Percentiles rank a stretch among this genome's conserved stretches.
phyloP scores from a whole-genome alignment of 1,139 yeast genomes.

The Saccharomyces pastorianus region DNA sequence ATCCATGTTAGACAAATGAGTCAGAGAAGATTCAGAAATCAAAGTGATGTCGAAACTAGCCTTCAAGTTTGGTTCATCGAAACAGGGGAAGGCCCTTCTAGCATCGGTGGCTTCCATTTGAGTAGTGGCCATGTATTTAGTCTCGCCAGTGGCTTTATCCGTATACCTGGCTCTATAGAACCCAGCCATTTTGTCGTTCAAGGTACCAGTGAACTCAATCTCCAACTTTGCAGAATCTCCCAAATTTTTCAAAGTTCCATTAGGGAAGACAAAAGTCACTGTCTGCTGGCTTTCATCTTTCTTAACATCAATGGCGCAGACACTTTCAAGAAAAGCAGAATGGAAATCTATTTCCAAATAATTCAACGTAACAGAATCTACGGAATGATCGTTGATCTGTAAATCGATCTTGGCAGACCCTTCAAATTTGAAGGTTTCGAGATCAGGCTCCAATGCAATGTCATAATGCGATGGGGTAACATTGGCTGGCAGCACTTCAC shows the following conservation, averaged over 20 bases:
- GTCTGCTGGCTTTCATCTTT: constrained; percentile 52
- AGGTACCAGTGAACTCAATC: no score
- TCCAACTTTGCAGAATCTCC: constrained; percentile 1
- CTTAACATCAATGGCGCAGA: constrained; percentile 29
- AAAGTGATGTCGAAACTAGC: no score
- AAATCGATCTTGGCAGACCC: constrained; percentile 60
- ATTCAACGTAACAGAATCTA: constrained; percentile 37
- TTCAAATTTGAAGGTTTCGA: constrained; percentile 56
- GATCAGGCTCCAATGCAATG: constrained; percentile 60
- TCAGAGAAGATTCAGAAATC: no score
- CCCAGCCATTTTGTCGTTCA: no score
- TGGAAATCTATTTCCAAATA: constrained; percentile 53
- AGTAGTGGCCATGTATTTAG: no score
- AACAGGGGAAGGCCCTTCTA: no score
- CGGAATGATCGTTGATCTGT: constrained; percentile 42
- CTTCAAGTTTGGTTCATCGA: no score
- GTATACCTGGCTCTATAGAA: no score
- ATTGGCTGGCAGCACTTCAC: constrained; percentile 61
- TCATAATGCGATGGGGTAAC: constrained; percentile 65
- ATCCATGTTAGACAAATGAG: no score
- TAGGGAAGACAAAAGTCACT: constrained; percentile 48
- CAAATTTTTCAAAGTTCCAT: constrained; percentile 37
- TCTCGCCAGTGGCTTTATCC: no score
- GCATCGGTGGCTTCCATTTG: no score
- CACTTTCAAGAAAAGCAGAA: constrained; percentile 41